A percentile compares a stretch with the other conserved stretches of the same genome.
Conservation (phyloP, 371 early-diverging fungal genomes). For the Thermomucor indicae-seudaticae region DNA sequence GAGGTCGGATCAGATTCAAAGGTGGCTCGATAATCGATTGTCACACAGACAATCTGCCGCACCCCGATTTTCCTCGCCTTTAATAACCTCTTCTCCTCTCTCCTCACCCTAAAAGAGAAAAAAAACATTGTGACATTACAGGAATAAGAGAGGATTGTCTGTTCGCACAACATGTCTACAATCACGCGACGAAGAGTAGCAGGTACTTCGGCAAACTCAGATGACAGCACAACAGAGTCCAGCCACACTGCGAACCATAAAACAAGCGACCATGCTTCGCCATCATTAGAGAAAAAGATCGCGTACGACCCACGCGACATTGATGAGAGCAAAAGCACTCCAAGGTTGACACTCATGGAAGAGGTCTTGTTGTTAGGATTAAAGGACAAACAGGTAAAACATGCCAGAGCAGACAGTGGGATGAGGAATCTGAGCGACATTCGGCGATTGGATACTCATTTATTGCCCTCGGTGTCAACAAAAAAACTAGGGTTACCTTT, state of each 20-base stretch:
- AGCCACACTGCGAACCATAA: slow-evolving; percentile 9
- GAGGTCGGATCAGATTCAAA: too few species aligned
- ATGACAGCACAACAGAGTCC: slow-evolving; percentile 17
- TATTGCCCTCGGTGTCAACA: too few species aligned
- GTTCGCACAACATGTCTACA: slow-evolving; percentile 31
- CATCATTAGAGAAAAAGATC: slow-evolving; percentile 30
- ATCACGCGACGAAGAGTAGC: slow-evolving; percentile 41
- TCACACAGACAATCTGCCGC: too few species aligned
- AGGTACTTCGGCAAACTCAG: slow-evolving; percentile 21
- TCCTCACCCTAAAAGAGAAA: too few species aligned
- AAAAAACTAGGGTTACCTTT: slow-evolving; percentile 79
- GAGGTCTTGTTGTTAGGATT: slow-evolving; percentile 90
- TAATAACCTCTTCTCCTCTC: too few species aligned
- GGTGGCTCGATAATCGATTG: too few species aligned
- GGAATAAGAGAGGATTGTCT: too few species aligned
- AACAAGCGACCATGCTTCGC: too few species aligned
- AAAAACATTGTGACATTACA: too few species aligned
- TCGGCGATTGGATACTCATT: too few species aligned
- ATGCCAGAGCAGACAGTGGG: neutral
- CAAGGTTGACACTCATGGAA: slow-evolving; percentile 88
- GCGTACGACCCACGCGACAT: slow-evolving; percentile 50
- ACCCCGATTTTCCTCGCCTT: too few species aligned
- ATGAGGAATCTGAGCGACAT: neutral
- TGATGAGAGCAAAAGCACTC: slow-evolving; percentile 62
- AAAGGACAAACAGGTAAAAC: slow-evolving; percentile 85